Evolutionary conservation across 164 flowering plant genomes (phyloP).

Genomic region (Chimonanthus salicifolius): DNA sequence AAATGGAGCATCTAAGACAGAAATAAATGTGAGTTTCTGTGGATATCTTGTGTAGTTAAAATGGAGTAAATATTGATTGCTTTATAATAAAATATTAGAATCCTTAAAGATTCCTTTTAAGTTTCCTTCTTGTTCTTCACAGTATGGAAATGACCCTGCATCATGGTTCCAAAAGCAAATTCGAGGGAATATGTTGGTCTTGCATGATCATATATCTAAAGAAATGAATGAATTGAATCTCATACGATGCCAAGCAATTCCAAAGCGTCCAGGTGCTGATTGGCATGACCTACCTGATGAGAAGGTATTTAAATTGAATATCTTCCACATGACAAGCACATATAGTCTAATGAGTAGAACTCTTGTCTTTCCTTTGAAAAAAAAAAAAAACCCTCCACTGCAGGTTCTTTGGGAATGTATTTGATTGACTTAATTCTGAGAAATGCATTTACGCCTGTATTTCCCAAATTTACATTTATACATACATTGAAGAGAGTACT

Average conservation of each 20-base stretch:
- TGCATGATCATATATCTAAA: conserved; percentile 79
- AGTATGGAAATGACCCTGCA: conserved; percentile 66
- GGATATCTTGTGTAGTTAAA: background rate
- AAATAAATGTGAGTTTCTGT: conserved; percentile 37
- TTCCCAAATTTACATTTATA: too few species aligned
- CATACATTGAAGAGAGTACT: too few species aligned
- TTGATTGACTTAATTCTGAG: too few species aligned
- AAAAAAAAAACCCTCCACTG: too few species aligned
- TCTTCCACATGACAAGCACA: too few species aligned
- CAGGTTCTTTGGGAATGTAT: too few species aligned
- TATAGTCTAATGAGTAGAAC: too few species aligned
- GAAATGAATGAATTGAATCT: conserved; percentile 90
- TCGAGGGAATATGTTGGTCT: conserved; percentile 38
- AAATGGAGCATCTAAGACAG: conserved; percentile 36
- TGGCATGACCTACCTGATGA: conserved; percentile 92
- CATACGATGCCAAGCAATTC: conserved; percentile 72
- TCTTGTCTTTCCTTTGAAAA: too few species aligned
- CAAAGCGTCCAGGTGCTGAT: conserved; percentile 90
- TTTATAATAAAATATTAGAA: too few species aligned
- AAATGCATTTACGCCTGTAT: too few species aligned
- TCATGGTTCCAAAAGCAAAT: conserved; percentile 94
- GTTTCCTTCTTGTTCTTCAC: conserved; percentile 14
- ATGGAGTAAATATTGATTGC: background rate
- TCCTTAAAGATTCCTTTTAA: background rate
- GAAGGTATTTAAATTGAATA: conserved; percentile 42